These are phyloP conservation scores for Cercospora canescens DNA, from an alignment of 2,329 filamentous ascomycete species.

Conservation along the genomic window DNA sequence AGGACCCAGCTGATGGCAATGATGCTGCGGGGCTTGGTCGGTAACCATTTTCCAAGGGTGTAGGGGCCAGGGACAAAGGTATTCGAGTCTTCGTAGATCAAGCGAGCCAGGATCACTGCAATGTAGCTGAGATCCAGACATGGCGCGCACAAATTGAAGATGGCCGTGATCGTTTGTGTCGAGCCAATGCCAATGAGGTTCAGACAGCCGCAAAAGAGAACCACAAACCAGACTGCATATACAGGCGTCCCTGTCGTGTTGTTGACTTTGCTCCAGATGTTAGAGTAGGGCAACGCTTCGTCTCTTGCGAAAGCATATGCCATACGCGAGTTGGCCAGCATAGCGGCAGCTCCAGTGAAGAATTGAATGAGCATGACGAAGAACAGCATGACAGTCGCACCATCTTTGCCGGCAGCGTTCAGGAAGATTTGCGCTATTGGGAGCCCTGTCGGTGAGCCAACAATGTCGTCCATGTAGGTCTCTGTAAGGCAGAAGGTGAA, in stretches of 20 bases:
- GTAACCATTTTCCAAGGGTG: slow-evolving; percentile 39
- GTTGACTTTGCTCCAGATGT: slow-evolving; percentile 44
- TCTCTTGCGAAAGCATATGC: slow-evolving; percentile 43
- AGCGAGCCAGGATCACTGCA: slow-evolving; percentile 57
- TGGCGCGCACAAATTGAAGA: slow-evolving; percentile 51
- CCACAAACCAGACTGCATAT: slow-evolving; percentile 65
- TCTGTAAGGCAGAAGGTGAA: slow-evolving; percentile 61
- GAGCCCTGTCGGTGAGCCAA: slow-evolving; percentile 59
- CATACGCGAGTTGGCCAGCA: slow-evolving; percentile 59
- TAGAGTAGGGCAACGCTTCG: slow-evolving; percentile 39
- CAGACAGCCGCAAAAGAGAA: slow-evolving; percentile 55
- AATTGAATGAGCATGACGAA: slow-evolving; percentile 61
- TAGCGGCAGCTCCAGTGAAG: slow-evolving; percentile 64
- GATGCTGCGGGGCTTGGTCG: slow-evolving; percentile 51
- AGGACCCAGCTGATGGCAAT: slow-evolving; percentile 59
- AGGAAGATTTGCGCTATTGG: slow-evolving; percentile 59
- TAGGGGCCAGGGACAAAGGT: slow-evolving; percentile 27
- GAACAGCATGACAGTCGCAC: slow-evolving; percentile 29
- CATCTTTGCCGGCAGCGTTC: slow-evolving; percentile 51
- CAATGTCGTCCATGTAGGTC: slow-evolving; percentile 56
- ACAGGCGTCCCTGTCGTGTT: slow-evolving; percentile 60
- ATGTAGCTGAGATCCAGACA: slow-evolving; percentile 57
- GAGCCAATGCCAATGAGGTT: slow-evolving; percentile 55
- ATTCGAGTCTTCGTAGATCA: slow-evolving; percentile 10
- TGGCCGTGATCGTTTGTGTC: slow-evolving; percentile 51